Base-by-base conservation (phyloP, 352 stramenopile species). In the Pythium pyrilobum region DNA sequence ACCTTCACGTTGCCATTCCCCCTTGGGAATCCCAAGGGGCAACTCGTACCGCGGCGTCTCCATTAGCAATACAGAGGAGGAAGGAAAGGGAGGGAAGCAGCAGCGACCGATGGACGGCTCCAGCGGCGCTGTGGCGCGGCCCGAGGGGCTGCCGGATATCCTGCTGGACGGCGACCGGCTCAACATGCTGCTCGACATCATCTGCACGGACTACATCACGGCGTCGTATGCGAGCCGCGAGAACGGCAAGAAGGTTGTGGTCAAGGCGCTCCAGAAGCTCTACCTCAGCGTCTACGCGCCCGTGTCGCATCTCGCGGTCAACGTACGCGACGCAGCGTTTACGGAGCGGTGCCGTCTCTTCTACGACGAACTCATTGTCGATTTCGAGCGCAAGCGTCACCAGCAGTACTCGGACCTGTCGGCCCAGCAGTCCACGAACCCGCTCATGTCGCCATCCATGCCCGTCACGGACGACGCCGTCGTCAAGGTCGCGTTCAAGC, bases 191-290 rank as follows among this genome's bases (percentile, higher is more conserved):
- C 74, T 94, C 40, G 83, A 94, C 56, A 75, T 92, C 34, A 81
- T 91, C 56, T 92, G 80, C 59, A 79, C 75, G 20, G 81, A 94
- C 73, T 94, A 89, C 67, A 79, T 94, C 58, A 94, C 81, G 13
- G 83, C 83, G 21, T 85, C 81, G 51, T 90, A 92, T 60, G 83
- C 83, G 20, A 92, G 81, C 62, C 81, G 75, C 36, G 81, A 94
- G 67, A 94, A 89, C 56, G 83, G 73, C 55, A 87, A 87, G 63
- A 72, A 75, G 24, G 82, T 92, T 34, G 62, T 94, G 40, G 52
- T 83, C 38, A 83, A 88, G 57, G 81, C 83, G 49, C 68, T 94
- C 13, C 67, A 87, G 52, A 94, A 94, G 65, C 77, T 94, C 50
- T 85, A 72, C 23, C 67, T 90, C 39, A 89, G 77, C 36, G 78